Conservation (phyloP, 805 yeast species). For the Candida suzukii region DNA sequence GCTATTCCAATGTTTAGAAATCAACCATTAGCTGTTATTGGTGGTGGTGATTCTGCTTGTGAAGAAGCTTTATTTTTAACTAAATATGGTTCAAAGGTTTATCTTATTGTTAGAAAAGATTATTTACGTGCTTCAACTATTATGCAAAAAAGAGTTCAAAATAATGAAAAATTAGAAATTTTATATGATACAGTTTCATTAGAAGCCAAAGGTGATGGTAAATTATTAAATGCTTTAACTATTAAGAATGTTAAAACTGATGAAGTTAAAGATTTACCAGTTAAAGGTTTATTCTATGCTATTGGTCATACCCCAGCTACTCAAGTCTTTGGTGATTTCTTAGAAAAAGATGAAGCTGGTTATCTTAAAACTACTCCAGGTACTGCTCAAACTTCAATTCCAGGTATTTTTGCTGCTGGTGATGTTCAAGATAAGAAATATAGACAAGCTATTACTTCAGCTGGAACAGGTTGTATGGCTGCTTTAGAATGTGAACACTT, state of each 20-base stretch:
- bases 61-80: conserved; percentile 97
- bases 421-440: conserved; percentile 96
- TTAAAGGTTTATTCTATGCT: conserved; percentile 94
- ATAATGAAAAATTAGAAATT: conserved; percentile 85
- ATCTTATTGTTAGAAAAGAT: conserved; percentile 89
- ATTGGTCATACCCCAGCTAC: conserved; percentile 98
- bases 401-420: conserved; percentile 97
- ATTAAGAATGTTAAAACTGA: conserved; percentile 69
- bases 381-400: conserved; percentile 73
- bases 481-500: conserved; percentile 90
- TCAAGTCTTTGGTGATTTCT: conserved; percentile 62
- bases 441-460: conserved; percentile 98
- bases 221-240: conserved; percentile 56
- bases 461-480: conserved; percentile 99
- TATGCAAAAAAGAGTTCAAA: conserved; percentile 89
- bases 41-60: conserved; percentile 99
- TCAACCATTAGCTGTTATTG: conserved; percentile 95
- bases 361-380: conserved; percentile 90
- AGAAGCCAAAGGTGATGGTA: conserved; percentile 94
- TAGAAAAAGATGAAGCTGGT: conserved; percentile 82
- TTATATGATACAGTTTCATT: conserved; percentile 77
- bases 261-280: conserved; percentile 61
- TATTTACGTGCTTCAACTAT: conserved; percentile 89
- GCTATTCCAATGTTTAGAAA: conserved; percentile 98
- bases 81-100: conserved; percentile 96